phyloP scores from a whole-genome alignment of 2,329 filamentous ascomycete species.

The Pseudofabraea citricarpa region DNA sequence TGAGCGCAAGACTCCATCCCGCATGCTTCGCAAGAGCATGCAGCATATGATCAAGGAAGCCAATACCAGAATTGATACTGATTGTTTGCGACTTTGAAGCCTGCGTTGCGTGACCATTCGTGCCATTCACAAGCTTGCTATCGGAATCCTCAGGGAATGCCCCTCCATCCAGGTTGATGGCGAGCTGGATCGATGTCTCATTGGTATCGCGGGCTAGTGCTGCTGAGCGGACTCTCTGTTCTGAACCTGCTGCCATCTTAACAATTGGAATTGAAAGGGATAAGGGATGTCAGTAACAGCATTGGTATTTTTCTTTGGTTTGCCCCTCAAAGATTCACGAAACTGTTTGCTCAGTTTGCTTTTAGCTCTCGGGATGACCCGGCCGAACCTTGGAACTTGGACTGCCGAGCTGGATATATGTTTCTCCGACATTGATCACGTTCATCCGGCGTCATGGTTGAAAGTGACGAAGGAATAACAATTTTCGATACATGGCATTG shows the following conservation, averaged over 20 bases:
- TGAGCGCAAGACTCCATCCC: slow-evolving; percentile 83
- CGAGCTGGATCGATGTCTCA: slow-evolving; percentile 94
- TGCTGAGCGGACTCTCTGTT: slow-evolving; percentile 54
- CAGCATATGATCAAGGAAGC: slow-evolving; percentile 98
- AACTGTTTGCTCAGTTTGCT: no score
- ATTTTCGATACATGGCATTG: background rate
- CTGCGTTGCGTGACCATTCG: slow-evolving; percentile 74
- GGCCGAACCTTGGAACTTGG: no score
- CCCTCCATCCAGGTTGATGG: slow-evolving; percentile 90
- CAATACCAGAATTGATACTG: slow-evolving; percentile 86
- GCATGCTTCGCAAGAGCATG: slow-evolving; percentile 95
- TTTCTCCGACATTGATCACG: no score
- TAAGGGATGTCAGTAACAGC: no score
- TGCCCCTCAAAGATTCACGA: no score
- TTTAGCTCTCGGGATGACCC: no score
- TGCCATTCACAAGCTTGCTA: slow-evolving; percentile 43
- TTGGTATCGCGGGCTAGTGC: slow-evolving; percentile 87
- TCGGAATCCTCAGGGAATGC: slow-evolving; percentile 63
- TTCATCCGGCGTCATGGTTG: no score
- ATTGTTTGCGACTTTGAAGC: slow-evolving; percentile 81
- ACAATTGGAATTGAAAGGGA: background rate
- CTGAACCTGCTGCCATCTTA: slow-evolving; percentile 15
- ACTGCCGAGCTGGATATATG: background rate
- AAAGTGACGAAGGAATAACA: no score
- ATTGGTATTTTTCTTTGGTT: no score